Base-by-base conservation (phyloP, 2,329 filamentous ascomycete genomes). In the Hypoxylon sp. region DNA sequence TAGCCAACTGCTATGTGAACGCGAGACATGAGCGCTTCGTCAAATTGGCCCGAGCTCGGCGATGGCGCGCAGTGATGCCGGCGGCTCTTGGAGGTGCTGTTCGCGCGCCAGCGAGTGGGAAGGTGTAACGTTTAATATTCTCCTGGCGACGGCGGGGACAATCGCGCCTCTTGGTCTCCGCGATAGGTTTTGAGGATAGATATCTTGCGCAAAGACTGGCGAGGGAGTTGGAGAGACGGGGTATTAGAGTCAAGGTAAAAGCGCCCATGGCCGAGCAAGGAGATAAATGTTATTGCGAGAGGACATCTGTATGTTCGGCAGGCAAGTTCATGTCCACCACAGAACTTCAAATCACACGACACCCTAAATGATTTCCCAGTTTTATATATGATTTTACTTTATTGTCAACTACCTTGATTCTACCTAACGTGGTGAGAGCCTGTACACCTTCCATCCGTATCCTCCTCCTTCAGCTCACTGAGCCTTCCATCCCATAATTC, bases 1-100 rank as follows among this genome's bases (percentile, higher is more conserved):
- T 75, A 76, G 47, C 72, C 70, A 0, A 76, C 44, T 30, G 75
- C 65, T 2, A 77, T 44, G 10, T 77, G 74, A 0, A 76, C 67
- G 1, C 74, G 71, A 0, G 75, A 76, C 3, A 74, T 71, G 50
- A 76, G 75, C 0, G 75, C 75, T 1, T 76, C 73, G 15, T 76
- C 74, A 28, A 77, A 76, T 0, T 68, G 56, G 0, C 71, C 74
- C 11, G 66, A 67, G 57, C 46, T 62, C 17, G 55, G 58, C 15
- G 54, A 57, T 17, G 63, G 55, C 6, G 19, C 13, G 4, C 19
- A 44, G 7, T 54, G 48, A 56, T 64, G 60, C 32, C 41, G 49
- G 26, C 57, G 62, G 17, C 10, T 68, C 17, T 55, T 67, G 19
- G 51, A 56, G 13, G 26, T 68, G 8, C 47, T 64, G 13, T 43